phyloP scores from a whole-genome alignment of 1,284 basidiomycete genomes.

The Sanguinoderma infundibulare region DNA sequence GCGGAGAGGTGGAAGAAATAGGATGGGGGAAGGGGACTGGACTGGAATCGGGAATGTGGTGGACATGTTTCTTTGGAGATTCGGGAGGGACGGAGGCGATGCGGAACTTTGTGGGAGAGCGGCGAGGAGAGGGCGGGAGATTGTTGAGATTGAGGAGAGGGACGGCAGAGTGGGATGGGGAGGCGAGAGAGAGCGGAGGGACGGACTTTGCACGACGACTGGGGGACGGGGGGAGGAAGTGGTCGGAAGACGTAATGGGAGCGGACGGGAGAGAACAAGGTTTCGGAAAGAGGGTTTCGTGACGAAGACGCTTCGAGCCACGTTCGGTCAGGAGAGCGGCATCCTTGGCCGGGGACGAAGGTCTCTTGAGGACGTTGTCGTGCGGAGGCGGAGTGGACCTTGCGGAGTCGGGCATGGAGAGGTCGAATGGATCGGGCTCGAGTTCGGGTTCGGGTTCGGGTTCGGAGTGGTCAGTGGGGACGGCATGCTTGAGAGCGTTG shows the following conservation, averaged over 20 bases:
- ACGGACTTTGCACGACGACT: slow-evolving; percentile 19
- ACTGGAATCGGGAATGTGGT: background rate
- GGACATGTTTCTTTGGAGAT: background rate
- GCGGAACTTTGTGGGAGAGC: slow-evolving; percentile 22
- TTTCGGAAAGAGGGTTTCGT: slow-evolving; percentile 8
- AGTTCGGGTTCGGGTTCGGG: background rate
- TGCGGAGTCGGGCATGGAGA: background rate
- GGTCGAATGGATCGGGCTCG: slow-evolving; percentile 3
- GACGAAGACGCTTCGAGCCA: slow-evolving; percentile 23
- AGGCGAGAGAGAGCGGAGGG: slow-evolving; percentile 7
- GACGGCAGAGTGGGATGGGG: background rate
- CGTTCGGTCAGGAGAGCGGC: slow-evolving; percentile 16
- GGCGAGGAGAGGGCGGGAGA: slow-evolving; percentile 21
- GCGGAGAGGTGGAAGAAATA: background rate
- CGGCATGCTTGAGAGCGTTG: slow-evolving; percentile 6
- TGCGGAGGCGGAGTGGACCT: background rate
- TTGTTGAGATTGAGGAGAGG: slow-evolving; percentile 24
- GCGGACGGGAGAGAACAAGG: background rate
- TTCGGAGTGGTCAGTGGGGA: background rate
- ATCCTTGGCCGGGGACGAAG: slow-evolving; percentile 22
- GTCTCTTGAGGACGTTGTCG: slow-evolving; percentile 22
- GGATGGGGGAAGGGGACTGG: background rate
- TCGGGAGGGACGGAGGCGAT: slow-evolving; percentile 25
- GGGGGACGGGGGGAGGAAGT: slow-evolving; percentile 6
- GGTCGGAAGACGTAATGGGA: background rate